Base-by-base conservation (phyloP, 805 yeast species). In the Lachancea cidri region DNA sequence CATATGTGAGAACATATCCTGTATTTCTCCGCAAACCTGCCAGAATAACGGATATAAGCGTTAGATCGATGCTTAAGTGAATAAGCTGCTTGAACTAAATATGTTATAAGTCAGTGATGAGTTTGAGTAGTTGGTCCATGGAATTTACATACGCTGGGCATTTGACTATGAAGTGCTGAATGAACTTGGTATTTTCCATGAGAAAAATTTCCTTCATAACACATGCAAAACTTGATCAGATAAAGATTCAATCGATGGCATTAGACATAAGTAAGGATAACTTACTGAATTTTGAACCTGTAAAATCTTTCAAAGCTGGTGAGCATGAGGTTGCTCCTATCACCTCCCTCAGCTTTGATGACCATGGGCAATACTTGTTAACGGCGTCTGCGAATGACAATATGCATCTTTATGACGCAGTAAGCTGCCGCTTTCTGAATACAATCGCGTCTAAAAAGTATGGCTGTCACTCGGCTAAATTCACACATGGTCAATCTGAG, bases 21-120 rank as follows among this genome's bases (percentile, higher is more conserved):
- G 96, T 84, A 47, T 85, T 80, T 47, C 87, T 74, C 58, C 86
- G 83, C 39, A 89, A 73, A 3, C 95, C 95, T 0, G 97, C 96
- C 33, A 91, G 67, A 11, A 89, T 70, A 59, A 93, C 77, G 2
- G 96, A 85, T 6, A 86, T 67, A 43, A 89, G 68, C 3, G 89
- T 77, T 47, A 88, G 72, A 57, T 89, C 97, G 42, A 87, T 54
- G 0, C 91, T 76, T 52, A 77, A 76, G 63, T 87, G 96, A 8
- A 83, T 35, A 60, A 42, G 14, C 29, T 43, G 41, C 33, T 35
- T 43, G 15, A 43, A 5, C 44, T 40, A n/a, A 29, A 4, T 20
- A 22, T 11, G 36, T 13, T 17, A 29, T 20, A 18, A n/a, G 38
- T 32, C 7, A 18, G 27, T 41, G n/a, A n/a, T n/a, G n/a, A n/a